Evolutionary conservation across 2,329 filamentous ascomycete species (phyloP).

Genomic region (Neopestalotiopsis rosae): DNA sequence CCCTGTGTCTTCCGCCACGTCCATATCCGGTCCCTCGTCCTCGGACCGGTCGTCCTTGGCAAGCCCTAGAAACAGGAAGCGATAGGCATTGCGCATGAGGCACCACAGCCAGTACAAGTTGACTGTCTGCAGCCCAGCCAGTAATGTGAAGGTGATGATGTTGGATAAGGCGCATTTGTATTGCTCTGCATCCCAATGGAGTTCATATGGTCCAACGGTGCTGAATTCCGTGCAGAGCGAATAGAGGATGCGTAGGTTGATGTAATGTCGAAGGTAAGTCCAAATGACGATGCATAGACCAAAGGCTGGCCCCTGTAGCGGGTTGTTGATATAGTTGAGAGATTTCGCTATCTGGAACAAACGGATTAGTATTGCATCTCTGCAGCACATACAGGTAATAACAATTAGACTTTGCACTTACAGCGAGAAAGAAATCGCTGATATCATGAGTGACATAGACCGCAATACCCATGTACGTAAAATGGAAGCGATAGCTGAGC

Average conservation of each 20-base stretch:
- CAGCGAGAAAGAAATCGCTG: conserved; percentile 92
- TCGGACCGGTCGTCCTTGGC: conserved; percentile 77
- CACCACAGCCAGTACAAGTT: conserved; percentile 85
- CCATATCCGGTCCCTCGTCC: conserved; percentile 42
- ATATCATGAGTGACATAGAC: conserved; percentile 96
- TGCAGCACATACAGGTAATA: too few species aligned
- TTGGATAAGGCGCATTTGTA: conserved; percentile 78
- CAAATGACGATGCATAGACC: conserved; percentile 78
- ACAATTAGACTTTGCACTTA: conserved; percentile 47
- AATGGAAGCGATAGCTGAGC: conserved; percentile 93
- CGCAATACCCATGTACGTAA: conserved; percentile 91
- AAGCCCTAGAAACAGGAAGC: conserved; percentile 67
- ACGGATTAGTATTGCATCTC: background rate
- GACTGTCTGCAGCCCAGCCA: conserved; percentile 72
- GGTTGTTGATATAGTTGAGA: conserved; percentile 86
- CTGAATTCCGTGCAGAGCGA: conserved; percentile 78
- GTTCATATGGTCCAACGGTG: conserved; percentile 74
- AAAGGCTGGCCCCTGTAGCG: conserved; percentile 82
- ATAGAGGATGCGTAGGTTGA: conserved; percentile 79
- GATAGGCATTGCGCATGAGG: conserved; percentile 76
- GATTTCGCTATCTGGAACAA: conserved; percentile 78
- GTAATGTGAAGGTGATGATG: conserved; percentile 67
- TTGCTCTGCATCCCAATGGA: conserved; percentile 78
- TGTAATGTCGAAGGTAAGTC: conserved; percentile 88
- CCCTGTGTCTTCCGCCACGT: too few species aligned